Evolutionary conservation across 2,329 filamentous ascomycete species (phyloP).

Genomic region (Penicillium brevicompactum): DNA sequence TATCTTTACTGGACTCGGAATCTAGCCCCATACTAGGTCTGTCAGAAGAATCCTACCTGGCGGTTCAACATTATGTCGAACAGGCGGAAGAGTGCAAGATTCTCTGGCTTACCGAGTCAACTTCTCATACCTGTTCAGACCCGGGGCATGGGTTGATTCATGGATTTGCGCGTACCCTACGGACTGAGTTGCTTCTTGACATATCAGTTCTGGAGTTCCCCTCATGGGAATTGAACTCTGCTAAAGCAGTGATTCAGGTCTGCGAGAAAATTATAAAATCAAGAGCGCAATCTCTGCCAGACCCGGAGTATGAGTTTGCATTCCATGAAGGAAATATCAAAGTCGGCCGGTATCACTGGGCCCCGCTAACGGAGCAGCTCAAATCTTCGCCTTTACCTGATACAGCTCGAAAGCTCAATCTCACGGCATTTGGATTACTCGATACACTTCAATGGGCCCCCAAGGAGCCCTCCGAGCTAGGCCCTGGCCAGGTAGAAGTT

Average conservation of each 20-base stretch:
- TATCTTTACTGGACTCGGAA: not conserved
- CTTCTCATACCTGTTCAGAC: slow-evolving; percentile 6
- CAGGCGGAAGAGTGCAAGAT: slow-evolving; percentile 1
- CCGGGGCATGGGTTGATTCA: slow-evolving; percentile 12
- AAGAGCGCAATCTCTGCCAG: not conserved
- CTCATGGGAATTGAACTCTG: not conserved
- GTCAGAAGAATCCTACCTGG: not conserved
- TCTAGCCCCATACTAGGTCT: not conserved
- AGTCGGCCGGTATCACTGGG: slow-evolving; percentile 15
- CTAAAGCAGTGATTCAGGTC: not conserved
- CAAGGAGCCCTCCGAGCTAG: not conserved
- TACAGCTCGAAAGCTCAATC: slow-evolving; percentile 1
- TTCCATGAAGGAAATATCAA: slow-evolving; percentile 7
- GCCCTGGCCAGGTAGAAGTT: slow-evolving; percentile 9
- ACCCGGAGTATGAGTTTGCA: slow-evolving; percentile 14
- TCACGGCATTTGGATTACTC: slow-evolving; percentile 9
- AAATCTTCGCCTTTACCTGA: not conserved
- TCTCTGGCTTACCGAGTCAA: slow-evolving; percentile 11
- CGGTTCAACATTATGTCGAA: not conserved
- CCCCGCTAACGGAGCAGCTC: slow-evolving; percentile 3
- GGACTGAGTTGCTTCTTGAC: slow-evolving; percentile 9
- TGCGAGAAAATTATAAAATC: slow-evolving; percentile 6
- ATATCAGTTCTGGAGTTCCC: slow-evolving; percentile 15
- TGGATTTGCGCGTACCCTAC: slow-evolving; percentile 14
- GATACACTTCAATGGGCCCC: slow-evolving; percentile 7